A percentile compares a stretch with the other conserved stretches of the same genome.
Conservation (phyloP, 2,329 filamentous ascomycete genomes). For the Colletotrichum scovillei region DNA sequence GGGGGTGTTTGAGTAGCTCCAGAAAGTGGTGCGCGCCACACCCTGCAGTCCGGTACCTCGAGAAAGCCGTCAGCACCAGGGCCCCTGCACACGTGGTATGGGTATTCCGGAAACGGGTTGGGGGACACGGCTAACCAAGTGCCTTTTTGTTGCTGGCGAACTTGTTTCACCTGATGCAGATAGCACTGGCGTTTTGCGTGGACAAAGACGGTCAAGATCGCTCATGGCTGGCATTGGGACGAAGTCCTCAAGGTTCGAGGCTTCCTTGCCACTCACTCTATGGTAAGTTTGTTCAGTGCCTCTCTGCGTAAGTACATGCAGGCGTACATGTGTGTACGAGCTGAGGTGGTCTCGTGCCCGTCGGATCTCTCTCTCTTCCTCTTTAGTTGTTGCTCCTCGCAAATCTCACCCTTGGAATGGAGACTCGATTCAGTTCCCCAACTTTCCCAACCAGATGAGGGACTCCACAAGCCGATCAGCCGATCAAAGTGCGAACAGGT, state of each 20-base stretch:
- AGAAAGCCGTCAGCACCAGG: slow-evolving; percentile 14
- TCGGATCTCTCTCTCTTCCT: background rate
- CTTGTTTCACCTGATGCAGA: slow-evolving; percentile 21
- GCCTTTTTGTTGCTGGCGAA: background rate
- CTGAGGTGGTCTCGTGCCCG: background rate
- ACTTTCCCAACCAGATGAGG: background rate
- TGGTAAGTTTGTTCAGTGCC: background rate
- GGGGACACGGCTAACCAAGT: background rate
- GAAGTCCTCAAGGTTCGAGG: background rate
- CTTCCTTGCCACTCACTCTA: background rate
- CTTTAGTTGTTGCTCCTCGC: background rate
- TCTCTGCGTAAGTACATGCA: background rate
- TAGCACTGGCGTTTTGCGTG: slow-evolving; percentile 5
- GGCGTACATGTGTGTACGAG: background rate
- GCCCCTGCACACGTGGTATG: slow-evolving; percentile 29
- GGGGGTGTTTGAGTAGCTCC: slow-evolving; percentile 9
- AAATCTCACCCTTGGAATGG: background rate
- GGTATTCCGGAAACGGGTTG: slow-evolving; percentile 20
- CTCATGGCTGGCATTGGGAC: background rate
- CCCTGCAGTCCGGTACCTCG: slow-evolving; percentile 20
- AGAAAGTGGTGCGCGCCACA: slow-evolving; percentile 17
- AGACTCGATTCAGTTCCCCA: background rate
- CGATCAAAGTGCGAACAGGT: slow-evolving; percentile 1
- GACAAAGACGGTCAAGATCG: background rate
- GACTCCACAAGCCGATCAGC: slow-evolving; percentile 18